Evolutionary conservation across 1,284 basidiomycete species (phyloP), one percentile per base, ranked within the genome.

Genomic region (Coniferiporia sulphurascens): DNA sequence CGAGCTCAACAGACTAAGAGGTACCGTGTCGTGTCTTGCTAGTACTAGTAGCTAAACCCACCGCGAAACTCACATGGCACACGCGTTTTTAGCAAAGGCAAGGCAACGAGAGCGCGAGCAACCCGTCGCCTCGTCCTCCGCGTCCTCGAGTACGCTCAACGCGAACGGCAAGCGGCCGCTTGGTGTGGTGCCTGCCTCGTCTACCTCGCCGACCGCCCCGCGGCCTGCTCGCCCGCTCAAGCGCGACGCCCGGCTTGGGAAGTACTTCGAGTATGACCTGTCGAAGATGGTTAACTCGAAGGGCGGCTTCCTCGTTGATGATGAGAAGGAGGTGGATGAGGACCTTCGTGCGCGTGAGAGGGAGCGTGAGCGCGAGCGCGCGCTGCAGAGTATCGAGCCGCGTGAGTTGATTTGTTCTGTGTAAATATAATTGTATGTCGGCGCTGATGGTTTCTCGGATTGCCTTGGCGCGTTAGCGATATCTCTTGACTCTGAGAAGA

Each of bases 201-300:
- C 86, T 21, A 80, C 74, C 4, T 85, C 86, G 13, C 81, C 86
- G 0, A 87, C 88, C 6, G 78, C 72, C 0, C 73, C 80, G 50
- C 69, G 68, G 0, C 76, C 78, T 55, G 69, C 73, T 1, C 77
- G 79, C 59, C 84, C 85, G 35, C 74, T 91, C 57, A 82, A 82
- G 67, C 81, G 87, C 13, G 88, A 91, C 65, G 79, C 83, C 8
- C 80, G 88, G 32, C 75, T 92, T 0, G 90, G 90, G 32, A 93
- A 87, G 56, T 96, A 96, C 73, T 93, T 95, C 65, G 94, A 97
- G 65, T 98, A 97, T 83, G 94, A 97, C 71, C 73, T 98, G n/a
- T 91, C 90, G 17, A 98, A 96, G 76, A 93, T 96, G 89, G 87
- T 91, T 66, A 96, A 98, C 70, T 89, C 93, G 3, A 91, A 95